Conservation (phyloP, 208 protist genomes). For the Acanthamoeba divionensis region DNA sequence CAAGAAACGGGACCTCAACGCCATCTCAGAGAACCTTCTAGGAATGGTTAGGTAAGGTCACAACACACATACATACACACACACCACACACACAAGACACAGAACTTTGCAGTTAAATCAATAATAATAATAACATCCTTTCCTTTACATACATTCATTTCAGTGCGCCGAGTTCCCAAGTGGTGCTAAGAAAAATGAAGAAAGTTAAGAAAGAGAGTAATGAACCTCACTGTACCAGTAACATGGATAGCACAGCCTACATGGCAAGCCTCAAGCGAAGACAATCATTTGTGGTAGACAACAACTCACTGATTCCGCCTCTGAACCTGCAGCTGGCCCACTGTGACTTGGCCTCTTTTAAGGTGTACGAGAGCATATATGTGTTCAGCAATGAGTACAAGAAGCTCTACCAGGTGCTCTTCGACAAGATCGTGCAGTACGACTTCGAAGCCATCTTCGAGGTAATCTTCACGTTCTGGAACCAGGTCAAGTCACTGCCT, state of each 20-base stretch:
- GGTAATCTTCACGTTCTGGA: conserved; percentile 36
- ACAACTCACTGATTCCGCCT: not conserved
- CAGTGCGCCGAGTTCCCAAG: not conserved
- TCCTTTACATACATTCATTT: too few species aligned
- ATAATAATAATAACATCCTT: too few species aligned
- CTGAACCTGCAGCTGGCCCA: conserved; percentile 14
- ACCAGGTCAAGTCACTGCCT: conserved; percentile 35
- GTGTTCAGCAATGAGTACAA: conserved; percentile 47
- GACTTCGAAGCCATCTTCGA: conserved; percentile 35
- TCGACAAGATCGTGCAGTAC: not conserved
- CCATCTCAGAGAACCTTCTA: too few species aligned
- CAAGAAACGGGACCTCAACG: too few species aligned
- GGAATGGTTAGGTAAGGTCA: too few species aligned
- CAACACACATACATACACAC: too few species aligned
- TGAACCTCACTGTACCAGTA: not conserved
- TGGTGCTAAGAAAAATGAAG: too few species aligned
- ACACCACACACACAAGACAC: too few species aligned
- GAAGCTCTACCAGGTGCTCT: conserved; percentile 32
- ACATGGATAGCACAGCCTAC: not conserved
- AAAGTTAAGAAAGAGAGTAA: too few species aligned
- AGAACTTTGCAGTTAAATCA: too few species aligned
- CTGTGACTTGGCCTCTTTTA: not conserved
- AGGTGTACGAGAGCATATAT: conserved; percentile 6
- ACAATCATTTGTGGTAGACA: not conserved
- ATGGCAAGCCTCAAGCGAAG: not conserved